phyloP scores from a whole-genome alignment of 1,284 basidiomycete genomes.

The Amylostereum chailletii region DNA sequence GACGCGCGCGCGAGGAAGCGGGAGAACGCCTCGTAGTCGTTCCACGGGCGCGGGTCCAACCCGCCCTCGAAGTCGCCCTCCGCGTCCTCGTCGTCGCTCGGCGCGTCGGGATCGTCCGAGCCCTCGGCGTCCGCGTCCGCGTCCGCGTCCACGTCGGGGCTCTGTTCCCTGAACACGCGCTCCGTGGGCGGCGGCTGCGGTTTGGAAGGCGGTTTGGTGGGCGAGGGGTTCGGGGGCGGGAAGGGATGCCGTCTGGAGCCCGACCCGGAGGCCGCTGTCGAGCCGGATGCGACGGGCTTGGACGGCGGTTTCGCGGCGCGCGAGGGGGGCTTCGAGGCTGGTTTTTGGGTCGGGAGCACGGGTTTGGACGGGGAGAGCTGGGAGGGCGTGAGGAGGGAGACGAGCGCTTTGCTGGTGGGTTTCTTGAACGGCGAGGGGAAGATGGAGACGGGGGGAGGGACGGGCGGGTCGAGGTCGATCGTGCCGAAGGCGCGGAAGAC shows the following conservation, averaged over 20 bases:
- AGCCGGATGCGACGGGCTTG: neutral
- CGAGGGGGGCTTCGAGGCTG: neutral
- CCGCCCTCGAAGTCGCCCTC: slow-evolving; percentile 8
- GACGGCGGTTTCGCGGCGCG: neutral
- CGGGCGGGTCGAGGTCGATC: slow-evolving; percentile 14
- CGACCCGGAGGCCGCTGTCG: neutral
- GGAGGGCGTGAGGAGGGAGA: neutral
- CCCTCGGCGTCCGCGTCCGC: slow-evolving; percentile 6
- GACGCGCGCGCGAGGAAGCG: slow-evolving; percentile 19
- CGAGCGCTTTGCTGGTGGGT: neutral
- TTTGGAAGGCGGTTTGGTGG: slow-evolving; percentile 1
- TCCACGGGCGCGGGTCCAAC: slow-evolving; percentile 20
- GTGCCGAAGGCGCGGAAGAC: slow-evolving; percentile 45
- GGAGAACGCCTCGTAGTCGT: slow-evolving; percentile 18
- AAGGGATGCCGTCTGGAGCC: neutral
- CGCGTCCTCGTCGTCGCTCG: neutral
- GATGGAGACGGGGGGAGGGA: slow-evolving; percentile 6
- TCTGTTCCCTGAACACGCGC: slow-evolving; percentile 1
- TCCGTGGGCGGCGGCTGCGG: neutral
- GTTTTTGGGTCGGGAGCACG: neutral
- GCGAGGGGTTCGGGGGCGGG: neutral
- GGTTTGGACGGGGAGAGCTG: neutral
- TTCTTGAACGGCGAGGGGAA: neutral
- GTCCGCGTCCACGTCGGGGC: neutral
- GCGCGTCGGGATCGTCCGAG: slow-evolving; percentile 7